These are phyloP conservation scores for Xylariaceae sp. DNA, from an alignment of 2,329 filamentous ascomycete species.

Conservation along the genomic window DNA sequence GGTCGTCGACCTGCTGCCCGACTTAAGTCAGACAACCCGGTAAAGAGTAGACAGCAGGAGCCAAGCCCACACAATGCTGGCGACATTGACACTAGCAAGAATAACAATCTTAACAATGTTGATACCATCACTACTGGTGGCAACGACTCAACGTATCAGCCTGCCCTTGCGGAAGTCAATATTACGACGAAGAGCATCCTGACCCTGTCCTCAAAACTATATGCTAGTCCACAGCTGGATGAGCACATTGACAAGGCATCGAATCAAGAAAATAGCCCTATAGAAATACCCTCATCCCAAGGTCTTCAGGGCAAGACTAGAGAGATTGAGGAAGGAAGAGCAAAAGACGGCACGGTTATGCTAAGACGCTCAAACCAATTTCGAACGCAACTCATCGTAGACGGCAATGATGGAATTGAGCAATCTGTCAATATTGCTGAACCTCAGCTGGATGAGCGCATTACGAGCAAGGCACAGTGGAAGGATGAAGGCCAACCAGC, in stretches of 20 bases:
- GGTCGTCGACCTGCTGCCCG: slow-evolving; percentile 13
- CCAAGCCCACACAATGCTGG: background rate
- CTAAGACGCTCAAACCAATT: background rate
- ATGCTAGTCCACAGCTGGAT: background rate
- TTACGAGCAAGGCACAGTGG: background rate
- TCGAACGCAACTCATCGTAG: background rate
- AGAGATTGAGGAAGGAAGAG: background rate
- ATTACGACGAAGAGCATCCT: background rate
- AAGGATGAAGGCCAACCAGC: too few species aligned
- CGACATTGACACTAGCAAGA: background rate
- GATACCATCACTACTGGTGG: background rate
- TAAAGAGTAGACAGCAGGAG: background rate
- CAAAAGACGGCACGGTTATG: background rate
- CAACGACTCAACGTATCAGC: background rate
- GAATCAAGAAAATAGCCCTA: background rate
- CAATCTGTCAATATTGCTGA: background rate
- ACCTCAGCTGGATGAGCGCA: background rate
- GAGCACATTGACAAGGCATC: background rate
- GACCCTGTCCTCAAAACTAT: background rate
- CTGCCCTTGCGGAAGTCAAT: background rate
- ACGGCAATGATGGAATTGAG: background rate
- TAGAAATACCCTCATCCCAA: background rate
- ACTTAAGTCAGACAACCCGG: background rate
- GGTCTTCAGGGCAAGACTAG: background rate
- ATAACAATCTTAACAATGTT: background rate